Percentiles rank a stretch among this genome's conserved stretches.
Conservation (phyloP, 2,329 filamentous ascomycete species). For the Dactylellina drechsleri region DNA sequence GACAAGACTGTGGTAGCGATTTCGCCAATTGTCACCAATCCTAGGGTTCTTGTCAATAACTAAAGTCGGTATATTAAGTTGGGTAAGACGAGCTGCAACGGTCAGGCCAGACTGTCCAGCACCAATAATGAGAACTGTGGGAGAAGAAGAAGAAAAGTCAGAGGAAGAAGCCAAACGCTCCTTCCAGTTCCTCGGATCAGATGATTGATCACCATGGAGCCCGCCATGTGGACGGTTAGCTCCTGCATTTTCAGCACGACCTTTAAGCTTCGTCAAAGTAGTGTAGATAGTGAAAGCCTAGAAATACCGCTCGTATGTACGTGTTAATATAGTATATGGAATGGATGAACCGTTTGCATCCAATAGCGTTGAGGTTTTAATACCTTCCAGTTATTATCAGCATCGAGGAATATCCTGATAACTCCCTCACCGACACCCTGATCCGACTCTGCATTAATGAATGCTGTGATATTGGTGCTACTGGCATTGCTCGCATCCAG, state of each 20-base stretch:
- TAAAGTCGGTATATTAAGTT: conserved; percentile 68
- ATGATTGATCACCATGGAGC: conserved; percentile 65
- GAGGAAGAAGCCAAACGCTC: conserved; percentile 29
- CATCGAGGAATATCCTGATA: conserved; percentile 65
- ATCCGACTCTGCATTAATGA: conserved; percentile 67
- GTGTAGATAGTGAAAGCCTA: conserved; percentile 74
- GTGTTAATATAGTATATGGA: conserved; percentile 56
- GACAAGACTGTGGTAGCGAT: conserved; percentile 72
- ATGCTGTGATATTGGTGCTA: conserved; percentile 67
- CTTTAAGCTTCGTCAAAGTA: conserved; percentile 67
- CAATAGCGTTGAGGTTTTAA: not conserved
- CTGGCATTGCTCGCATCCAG: conserved; percentile 14
- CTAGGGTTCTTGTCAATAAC: conserved; percentile 70
- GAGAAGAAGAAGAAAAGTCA: conserved; percentile 58
- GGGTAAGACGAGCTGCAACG: conserved; percentile 69
- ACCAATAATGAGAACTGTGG: conserved; percentile 72
- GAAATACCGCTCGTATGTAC: conserved; percentile 62
- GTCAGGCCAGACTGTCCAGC: conserved; percentile 72
- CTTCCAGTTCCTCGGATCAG: conserved; percentile 47
- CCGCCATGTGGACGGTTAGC: conserved; percentile 68
- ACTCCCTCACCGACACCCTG: conserved; percentile 70
- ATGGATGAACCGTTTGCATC: not conserved
- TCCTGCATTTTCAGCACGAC: conserved; percentile 66
- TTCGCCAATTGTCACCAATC: conserved; percentile 73
- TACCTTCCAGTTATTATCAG: conserved; percentile 59